Evolutionary conservation across 768 basidiomycete species (phyloP), one percentile per base, ranked within the genome.

Genomic region (Calocera cornea): DNA sequence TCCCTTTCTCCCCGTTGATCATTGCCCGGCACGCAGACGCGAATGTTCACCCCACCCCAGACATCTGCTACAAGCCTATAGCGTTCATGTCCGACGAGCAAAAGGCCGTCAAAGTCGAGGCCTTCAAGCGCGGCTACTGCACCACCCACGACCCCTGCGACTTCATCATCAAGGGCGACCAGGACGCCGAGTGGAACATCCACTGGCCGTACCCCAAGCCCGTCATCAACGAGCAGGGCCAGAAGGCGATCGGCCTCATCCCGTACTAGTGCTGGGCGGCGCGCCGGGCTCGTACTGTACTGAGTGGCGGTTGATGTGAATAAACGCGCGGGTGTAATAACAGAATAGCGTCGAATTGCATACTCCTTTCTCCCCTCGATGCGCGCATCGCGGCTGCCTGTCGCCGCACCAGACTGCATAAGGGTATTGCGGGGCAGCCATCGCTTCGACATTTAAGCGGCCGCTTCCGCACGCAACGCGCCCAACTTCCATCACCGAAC

Each of bases 21-120:
- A 5, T 38, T 38, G 36, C 36, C 36, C 14, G 36, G 44, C 29
- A n/a, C n/a, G n/a, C n/a, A n/a, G n/a, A n/a, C n/a, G n/a, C n/a
- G n/a, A n/a, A n/a, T n/a, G n/a, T n/a, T n/a, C n/a, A n/a, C n/a
- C n/a, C n/a, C n/a, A n/a, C n/a, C n/a, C n/a, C 44, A 63, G 22
- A 74, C 63, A 72, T 72, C 65, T 73, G 72, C 66, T 72, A 72
- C 68, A 69, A 69, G 8, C 73, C 73, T 0, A 71, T 69, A 7
- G 64, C 68, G 17, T 65, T 70, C 16, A 67, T 70, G 12, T 63
- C 71, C 5, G 69, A 72, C n/a, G 73, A 72, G 41, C 71, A 74
- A 8, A 65, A 64, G 34, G 54, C 65, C 17, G 31, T 47, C 17
- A 64, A 66, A 47, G 65, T 67, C 41, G 64, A 65, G 49, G 69